A percentile compares a stretch with the other conserved stretches of the same genome.
phyloP scores from a whole-genome alignment of 495 filamentous ascomycete species.

The Cudoniella acicularis region DNA sequence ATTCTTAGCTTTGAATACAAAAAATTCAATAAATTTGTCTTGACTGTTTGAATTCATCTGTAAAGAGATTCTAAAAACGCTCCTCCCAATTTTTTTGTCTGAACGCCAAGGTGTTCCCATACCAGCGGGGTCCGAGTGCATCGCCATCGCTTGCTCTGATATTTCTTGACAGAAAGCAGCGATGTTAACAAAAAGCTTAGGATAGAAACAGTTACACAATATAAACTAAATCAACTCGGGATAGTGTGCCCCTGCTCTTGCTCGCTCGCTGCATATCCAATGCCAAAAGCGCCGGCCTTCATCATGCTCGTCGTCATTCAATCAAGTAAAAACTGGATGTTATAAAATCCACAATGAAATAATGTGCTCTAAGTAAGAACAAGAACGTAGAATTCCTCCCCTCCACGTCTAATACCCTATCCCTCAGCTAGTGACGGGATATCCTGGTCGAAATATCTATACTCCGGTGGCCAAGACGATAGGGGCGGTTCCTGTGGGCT shows the following conservation, averaged over 20 bases:
- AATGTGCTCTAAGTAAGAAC: not conserved
- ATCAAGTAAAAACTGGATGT: not conserved
- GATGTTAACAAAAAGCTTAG: not conserved
- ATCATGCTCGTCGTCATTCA: not conserved
- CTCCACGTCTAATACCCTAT: not conserved
- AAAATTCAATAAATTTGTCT: not conserved
- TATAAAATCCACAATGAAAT: not conserved
- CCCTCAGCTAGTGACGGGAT: not conserved
- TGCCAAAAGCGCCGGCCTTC: not conserved
- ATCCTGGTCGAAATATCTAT: not conserved
- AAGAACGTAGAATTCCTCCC: not conserved
- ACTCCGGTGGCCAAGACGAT: not conserved
- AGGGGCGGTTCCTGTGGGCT: conserved; percentile 4
- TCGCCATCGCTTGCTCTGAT: conserved; percentile 1
- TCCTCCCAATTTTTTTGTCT: not conserved
- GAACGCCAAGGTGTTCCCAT: conserved; percentile 17
- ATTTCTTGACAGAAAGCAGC: not conserved
- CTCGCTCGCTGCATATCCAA: too few relatives aligned
- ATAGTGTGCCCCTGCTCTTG: too few relatives aligned
- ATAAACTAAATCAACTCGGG: not conserved
- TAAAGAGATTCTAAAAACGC: not conserved
- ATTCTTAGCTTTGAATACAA: not conserved
- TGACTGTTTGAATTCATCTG: not conserved
- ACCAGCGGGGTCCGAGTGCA: conserved; percentile 12
- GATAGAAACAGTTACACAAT: not conserved